Conservation (phyloP, 805 yeast species). For the Schwanniomyces yamadae region DNA sequence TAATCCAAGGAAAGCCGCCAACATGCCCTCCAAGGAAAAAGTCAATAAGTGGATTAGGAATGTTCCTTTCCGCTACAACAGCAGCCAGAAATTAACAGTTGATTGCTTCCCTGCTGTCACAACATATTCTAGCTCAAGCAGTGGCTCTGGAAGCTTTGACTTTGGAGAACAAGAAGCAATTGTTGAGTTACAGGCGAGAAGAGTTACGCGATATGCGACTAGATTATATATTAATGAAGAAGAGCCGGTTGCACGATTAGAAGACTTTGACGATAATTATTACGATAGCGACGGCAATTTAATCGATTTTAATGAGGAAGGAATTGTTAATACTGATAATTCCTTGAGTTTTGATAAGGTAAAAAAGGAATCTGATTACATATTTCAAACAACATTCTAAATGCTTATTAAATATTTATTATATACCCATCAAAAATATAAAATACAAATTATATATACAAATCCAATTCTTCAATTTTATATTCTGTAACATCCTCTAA, state of each 20-base stretch:
- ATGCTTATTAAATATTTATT: not conserved
- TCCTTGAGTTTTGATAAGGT: constrained; percentile 3
- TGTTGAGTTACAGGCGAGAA: constrained; percentile 52
- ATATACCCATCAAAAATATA: not conserved
- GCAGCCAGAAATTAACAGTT: constrained; percentile 15
- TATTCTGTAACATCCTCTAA: constrained; percentile 22
- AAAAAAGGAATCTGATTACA: constrained; percentile 12
- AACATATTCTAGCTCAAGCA: constrained; percentile 26
- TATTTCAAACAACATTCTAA: constrained; percentile 11
- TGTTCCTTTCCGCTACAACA: constrained; percentile 47
- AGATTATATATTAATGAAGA: constrained; percentile 36
- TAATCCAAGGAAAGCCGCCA: constrained; percentile 60
- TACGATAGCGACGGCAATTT: constrained; percentile 16
- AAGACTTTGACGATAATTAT: constrained; percentile 17
- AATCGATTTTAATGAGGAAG: constrained; percentile 4
- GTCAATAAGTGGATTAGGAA: constrained; percentile 61
- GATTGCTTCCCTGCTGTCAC: constrained; percentile 53
- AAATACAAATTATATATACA: constrained; percentile 25
- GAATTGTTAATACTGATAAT: constrained; percentile 5
- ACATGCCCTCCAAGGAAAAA: constrained; percentile 67
- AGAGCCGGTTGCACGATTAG: constrained; percentile 23
- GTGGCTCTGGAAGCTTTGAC: constrained; percentile 15
- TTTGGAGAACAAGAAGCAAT: constrained; percentile 30
- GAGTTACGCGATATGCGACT: constrained; percentile 47
- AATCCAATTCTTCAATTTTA: constrained; percentile 52